phyloP scores from a whole-genome alignment of 352 stramenopile genomes.

The Phytophthora colocasiae region DNA sequence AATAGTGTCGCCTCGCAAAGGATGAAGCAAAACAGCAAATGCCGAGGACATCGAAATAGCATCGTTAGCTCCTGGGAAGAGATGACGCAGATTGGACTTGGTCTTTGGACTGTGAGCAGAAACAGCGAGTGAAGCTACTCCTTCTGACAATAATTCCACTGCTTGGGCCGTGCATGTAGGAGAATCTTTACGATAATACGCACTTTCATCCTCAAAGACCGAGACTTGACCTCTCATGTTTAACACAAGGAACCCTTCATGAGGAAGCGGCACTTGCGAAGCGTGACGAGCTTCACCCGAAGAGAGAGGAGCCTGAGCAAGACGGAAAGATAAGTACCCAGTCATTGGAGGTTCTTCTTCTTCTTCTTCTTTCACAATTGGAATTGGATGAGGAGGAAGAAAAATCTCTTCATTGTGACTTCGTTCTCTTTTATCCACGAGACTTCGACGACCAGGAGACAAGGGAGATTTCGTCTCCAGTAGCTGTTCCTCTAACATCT shows the following conservation, averaged over 20 bases:
- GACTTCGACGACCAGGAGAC: conserved; percentile 32
- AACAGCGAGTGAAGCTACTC: conserved; percentile 14
- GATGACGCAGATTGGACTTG: conserved; percentile 23
- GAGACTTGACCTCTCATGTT: conserved; percentile 36
- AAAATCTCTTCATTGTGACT: conserved; percentile 12
- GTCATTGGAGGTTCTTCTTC: conserved; percentile 32
- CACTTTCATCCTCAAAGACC: conserved; percentile 58
- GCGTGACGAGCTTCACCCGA: conserved; percentile 19
- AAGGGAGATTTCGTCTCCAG: conserved; percentile 38
- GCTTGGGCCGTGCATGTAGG: conserved; percentile 39
- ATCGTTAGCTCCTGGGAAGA: conserved; percentile 29
- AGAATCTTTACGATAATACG: conserved; percentile 37
- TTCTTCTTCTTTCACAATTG: conserved; percentile 11
- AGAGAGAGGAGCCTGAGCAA: conserved; percentile 16
- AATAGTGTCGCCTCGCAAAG: not conserved
- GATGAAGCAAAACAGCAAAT: conserved; percentile 33
- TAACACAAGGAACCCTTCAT: conserved; percentile 48
- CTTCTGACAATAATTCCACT: conserved; percentile 40
- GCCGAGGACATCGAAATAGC: conserved; percentile 9
- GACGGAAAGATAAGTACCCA: conserved; percentile 33
- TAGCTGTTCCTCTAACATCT: conserved; percentile 65
- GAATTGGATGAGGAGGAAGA: not conserved
- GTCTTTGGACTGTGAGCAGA: conserved; percentile 30
- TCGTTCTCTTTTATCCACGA: conserved; percentile 26
- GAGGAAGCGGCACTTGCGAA: conserved; percentile 23